Conservation (phyloP, 371 early-diverging fungal species). For the Mucor velutinosus region DNA sequence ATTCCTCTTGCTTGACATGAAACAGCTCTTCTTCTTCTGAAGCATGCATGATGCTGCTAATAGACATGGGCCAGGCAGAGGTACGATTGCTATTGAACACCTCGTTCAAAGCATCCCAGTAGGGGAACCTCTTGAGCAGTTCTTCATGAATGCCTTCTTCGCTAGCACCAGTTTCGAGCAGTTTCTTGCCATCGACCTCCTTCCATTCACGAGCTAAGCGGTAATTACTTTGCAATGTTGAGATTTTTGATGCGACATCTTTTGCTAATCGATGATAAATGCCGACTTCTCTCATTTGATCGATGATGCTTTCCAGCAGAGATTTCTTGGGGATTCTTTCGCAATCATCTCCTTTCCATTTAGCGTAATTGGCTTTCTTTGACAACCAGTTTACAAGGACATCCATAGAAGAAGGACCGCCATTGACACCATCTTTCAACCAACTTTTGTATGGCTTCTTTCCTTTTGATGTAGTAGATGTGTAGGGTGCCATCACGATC, state of each 20-base stretch:
- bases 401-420: conserved; percentile 53
- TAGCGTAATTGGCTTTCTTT: conserved; percentile 47
- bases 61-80: conserved; percentile 46
- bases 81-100: conserved; percentile 33
- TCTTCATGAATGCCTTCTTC: conserved; percentile 50
- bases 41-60: conserved; percentile 45
- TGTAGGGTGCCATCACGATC: conserved; percentile 38
- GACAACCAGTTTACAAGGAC: conserved; percentile 49
- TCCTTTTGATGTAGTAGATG: conserved; percentile 30
- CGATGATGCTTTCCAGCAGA: conserved; percentile 45
- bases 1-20: conserved; percentile 25
- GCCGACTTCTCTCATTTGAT: conserved; percentile 45
- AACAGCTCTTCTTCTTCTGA: conserved; percentile 25
- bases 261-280: conserved; percentile 51
- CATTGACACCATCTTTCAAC: conserved; percentile 55
- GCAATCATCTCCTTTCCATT: conserved; percentile 49
- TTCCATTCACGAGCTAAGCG: conserved; percentile 50
- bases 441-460: conserved; percentile 55
- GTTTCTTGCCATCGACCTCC: conserved; percentile 40
- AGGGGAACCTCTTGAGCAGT: conserved; percentile 48
- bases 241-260: conserved; percentile 50
- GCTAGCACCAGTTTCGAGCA: conserved; percentile 37
- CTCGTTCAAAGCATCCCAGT: conserved; percentile 48
- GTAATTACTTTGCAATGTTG: conserved; percentile 51
- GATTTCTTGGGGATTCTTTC: conserved; percentile 51